These are phyloP conservation scores for Williopsis jadinii DNA, from an alignment of 1,139 yeast species.

Conservation along the genomic window DNA sequence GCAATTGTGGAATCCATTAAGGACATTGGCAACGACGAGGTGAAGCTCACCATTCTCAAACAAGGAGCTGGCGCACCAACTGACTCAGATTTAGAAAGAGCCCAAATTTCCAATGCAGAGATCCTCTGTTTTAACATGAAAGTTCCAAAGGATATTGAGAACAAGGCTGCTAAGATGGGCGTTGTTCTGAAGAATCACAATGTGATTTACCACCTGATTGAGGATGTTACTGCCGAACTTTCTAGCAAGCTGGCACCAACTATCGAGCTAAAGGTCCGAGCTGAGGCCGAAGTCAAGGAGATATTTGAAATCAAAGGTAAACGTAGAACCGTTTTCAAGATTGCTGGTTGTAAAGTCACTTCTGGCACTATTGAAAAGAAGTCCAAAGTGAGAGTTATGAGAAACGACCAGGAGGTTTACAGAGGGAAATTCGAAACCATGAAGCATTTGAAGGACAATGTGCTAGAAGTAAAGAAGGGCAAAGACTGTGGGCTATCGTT, in stretches of 20 bases:
- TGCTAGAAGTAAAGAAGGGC: constrained; percentile 72
- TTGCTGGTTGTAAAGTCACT: constrained; percentile 87
- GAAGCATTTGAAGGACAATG: constrained; percentile 80
- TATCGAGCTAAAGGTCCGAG: constrained; percentile 58
- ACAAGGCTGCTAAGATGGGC: constrained; percentile 51
- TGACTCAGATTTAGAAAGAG: constrained; percentile 77
- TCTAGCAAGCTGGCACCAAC: constrained; percentile 59
- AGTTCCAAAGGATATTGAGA: constrained; percentile 56
- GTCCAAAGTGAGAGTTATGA: constrained; percentile 54
- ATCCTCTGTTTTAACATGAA: constrained; percentile 76
- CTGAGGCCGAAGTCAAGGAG: constrained; percentile 66
- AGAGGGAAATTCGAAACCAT: constrained; percentile 68
- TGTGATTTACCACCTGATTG: constrained; percentile 82
- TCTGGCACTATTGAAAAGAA: constrained; percentile 62
- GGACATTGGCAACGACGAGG: constrained; percentile 82
- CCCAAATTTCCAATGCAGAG: constrained; percentile 65
- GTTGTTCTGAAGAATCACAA: constrained; percentile 64
- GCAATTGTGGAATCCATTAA: constrained; percentile 69
- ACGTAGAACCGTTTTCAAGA: constrained; percentile 43
- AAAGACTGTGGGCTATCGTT: constrained; percentile 86
- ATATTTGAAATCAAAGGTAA: constrained; percentile 59
- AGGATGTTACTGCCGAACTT: constrained; percentile 67
- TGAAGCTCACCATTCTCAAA: constrained; percentile 57
- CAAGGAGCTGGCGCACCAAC: constrained; percentile 83
- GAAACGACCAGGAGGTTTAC: constrained; percentile 46